Base-by-base conservation (phyloP, 768 basidiomycete genomes). In the Podaxis sp. region DNA sequence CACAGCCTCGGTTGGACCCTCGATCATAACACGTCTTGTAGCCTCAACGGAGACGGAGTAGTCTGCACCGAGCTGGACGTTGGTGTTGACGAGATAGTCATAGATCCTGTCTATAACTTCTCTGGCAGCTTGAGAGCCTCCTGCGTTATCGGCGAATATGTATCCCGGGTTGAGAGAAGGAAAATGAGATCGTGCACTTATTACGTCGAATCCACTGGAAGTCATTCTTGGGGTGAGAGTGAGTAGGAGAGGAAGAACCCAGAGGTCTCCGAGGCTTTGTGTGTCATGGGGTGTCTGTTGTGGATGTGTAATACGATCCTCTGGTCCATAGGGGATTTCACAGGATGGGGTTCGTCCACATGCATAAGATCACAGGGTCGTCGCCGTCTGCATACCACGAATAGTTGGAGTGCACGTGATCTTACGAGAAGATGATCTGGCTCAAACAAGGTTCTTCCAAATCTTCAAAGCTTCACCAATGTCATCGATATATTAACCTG, bases 111-210 rank as follows among this genome's bases (percentile, higher is more conserved):
- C 81, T 59, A 85, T 82, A 36, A 86, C 85, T 54, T 73, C 74
- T 53, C 80, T 75, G 0, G 84, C 74, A 41, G 81, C 83, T 70
- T 82, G 90, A 2, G 89, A 90, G 7, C 90, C 90, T 0, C 89
- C 90, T 0, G 90, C 91, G 63, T 89, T 92, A 75, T 91, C 90
- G 2, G 80, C 91, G 67, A 83, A 91, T 64, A 90, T 80, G 67
- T 79, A 91, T 1, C 84, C 85, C 1, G 78, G 74, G 33, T 76
- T 71, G 27, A 92, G 75, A 3, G 86, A 74, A 3, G 89, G 90
- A 70, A 92, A 91, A 40, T 82, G 80, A 33, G 81, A 77, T 57
- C 88, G 84, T 49, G 80, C 85, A 66, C 75, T 73, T 17, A 71
- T 67, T 25, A 88, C 75, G 72, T 86, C 81, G 66, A 87, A 68